Percentiles rank a stretch among this genome's conserved stretches.
Conservation (phyloP, 202 grass and related monocot species). For the Schoenoplectus triqueter region DNA sequence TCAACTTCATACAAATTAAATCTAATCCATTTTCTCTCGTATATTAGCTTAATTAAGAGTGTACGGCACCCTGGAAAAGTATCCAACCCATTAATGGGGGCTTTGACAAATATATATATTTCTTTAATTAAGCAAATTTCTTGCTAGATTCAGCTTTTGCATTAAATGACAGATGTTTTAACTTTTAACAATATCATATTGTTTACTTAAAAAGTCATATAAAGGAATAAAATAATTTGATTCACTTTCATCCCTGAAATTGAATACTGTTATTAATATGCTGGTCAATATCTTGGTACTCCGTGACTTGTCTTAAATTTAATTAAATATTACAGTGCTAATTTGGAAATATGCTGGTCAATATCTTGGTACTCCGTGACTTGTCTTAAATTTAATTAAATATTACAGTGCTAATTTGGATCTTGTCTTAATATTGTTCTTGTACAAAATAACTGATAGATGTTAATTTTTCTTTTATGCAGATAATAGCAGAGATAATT, state of each 20-base stretch:
- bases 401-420: neutral
- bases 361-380: conserved; percentile 11
- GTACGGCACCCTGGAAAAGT: neutral
- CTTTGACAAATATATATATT: neutral
- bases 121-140: too few species aligned
- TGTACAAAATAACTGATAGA: neutral
- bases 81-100: neutral
- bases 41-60: neutral
- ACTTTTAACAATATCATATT: too few species aligned
- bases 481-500: conserved; percentile 83
- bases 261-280: neutral
- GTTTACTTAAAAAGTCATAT: too few species aligned
- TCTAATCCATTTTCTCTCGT: neutral
- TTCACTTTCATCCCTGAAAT: neutral
- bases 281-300: conserved; percentile 10
- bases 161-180: too few species aligned
- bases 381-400: neutral
- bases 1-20: conserved; percentile 17
- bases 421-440: neutral
- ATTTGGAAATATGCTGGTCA: neutral
- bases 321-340: neutral
- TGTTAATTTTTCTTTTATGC: neutral
- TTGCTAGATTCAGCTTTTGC: too few species aligned
- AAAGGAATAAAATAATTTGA: neutral
- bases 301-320: neutral